Percentiles rank a stretch among this genome's conserved stretches.
Conservation (phyloP, 106 monocot genomes). For the Vanilla planifolia region DNA sequence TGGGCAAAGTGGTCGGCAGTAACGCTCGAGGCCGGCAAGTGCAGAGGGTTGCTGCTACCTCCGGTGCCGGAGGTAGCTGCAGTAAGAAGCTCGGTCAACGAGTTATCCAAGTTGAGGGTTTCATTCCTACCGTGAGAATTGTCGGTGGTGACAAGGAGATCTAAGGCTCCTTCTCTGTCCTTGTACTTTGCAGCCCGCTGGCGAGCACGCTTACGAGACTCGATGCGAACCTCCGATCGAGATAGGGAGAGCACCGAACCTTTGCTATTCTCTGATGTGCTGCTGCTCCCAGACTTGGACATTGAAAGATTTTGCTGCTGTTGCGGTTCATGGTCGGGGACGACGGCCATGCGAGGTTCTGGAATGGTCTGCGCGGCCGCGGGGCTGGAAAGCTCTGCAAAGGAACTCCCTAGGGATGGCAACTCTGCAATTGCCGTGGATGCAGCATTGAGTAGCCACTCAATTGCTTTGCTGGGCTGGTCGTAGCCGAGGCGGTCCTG, state of each 20-base stretch:
- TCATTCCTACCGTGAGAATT: constrained; percentile 13
- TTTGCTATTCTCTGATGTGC: constrained; percentile 91
- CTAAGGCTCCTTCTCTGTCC: constrained; percentile 34
- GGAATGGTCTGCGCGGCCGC: constrained; percentile 4
- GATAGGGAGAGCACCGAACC: constrained; percentile 87
- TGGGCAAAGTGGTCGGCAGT: constrained; percentile 74
- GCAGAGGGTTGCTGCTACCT: constrained; percentile 22
- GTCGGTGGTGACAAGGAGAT: constrained; percentile 7
- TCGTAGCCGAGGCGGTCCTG: constrained; percentile 94
- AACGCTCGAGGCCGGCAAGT: constrained; percentile 18
- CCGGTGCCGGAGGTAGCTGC: constrained; percentile 8
- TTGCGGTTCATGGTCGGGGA: constrained; percentile 7
- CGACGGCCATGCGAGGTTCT: too few species aligned
- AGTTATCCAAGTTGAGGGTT: constrained; percentile 29
- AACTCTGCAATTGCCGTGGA: constrained; percentile 67
- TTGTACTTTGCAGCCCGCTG: constrained; percentile 26
- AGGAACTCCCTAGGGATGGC: constrained; percentile 44
- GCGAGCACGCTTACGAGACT: constrained; percentile 51
- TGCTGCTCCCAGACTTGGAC: constrained; percentile 24
- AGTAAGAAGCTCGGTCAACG: constrained; percentile 91
- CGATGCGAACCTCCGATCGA: constrained; percentile 43
- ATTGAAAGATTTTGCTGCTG: constrained; percentile 26
- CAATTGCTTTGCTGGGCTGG: constrained; percentile 95
- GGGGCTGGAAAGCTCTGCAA: constrained; percentile 19
- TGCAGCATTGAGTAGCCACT: constrained; percentile 91